Percentiles rank a stretch among this genome's conserved stretches.
These are phyloP conservation scores for Penicillium sp. DNA, from an alignment of 2,329 filamentous ascomycete species.

Conservation along the genomic window DNA sequence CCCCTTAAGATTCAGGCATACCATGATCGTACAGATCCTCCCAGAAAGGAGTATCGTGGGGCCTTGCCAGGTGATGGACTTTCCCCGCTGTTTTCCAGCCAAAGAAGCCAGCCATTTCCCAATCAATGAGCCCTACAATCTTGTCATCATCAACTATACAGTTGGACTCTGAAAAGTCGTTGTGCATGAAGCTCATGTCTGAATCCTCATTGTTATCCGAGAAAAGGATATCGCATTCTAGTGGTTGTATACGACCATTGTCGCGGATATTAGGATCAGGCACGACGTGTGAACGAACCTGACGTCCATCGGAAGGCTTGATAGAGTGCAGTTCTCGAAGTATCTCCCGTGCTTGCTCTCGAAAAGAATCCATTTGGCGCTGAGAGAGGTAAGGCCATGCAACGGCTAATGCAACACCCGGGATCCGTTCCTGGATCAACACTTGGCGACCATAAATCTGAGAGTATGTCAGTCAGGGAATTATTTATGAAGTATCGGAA, in stretches of 20 bases:
- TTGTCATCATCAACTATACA: slow-evolving; percentile 41
- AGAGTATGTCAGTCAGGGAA: slow-evolving; percentile 9
- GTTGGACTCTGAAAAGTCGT: slow-evolving; percentile 42
- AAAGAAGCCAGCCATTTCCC: slow-evolving; percentile 46
- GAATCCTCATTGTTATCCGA: slow-evolving; percentile 23
- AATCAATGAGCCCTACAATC: slow-evolving; percentile 38
- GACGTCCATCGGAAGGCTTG: slow-evolving; percentile 21
- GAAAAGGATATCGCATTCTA: slow-evolving; percentile 40
- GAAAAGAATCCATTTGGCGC: slow-evolving; percentile 36
- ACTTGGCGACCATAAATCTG: slow-evolving; percentile 41
- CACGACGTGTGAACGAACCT: slow-evolving; percentile 22
- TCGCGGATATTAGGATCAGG: slow-evolving; percentile 28
- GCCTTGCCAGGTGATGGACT: slow-evolving; percentile 22
- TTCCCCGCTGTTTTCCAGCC: slow-evolving; percentile 29
- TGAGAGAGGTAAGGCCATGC: slow-evolving; percentile 40
- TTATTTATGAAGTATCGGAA: not conserved
- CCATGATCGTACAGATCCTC: slow-evolving; percentile 41
- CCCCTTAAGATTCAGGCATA: not conserved
- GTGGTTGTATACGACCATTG: slow-evolving; percentile 29
- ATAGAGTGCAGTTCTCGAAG: slow-evolving; percentile 31
- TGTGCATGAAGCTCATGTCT: slow-evolving; percentile 42
- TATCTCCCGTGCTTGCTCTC: slow-evolving; percentile 38
- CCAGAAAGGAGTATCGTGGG: slow-evolving; percentile 21
- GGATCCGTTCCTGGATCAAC: slow-evolving; percentile 42
- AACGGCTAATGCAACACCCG: slow-evolving; percentile 39